phyloP scores from a whole-genome alignment of 1,284 basidiomycete species.

The Anthracocystis setariae region DNA sequence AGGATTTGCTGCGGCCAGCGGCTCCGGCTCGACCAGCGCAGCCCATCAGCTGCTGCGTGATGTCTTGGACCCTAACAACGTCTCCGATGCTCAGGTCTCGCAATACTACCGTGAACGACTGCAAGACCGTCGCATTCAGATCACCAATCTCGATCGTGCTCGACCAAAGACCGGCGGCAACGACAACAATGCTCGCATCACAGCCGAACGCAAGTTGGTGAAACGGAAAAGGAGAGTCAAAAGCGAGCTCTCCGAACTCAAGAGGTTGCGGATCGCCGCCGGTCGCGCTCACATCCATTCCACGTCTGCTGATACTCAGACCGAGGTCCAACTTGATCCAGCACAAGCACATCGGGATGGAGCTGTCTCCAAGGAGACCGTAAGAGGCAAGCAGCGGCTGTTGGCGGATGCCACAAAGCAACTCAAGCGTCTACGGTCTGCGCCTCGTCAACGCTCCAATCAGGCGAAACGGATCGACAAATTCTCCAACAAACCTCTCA shows the following conservation, averaged over 20 bases:
- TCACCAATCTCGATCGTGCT: slow-evolving; percentile 47
- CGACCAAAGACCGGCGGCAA: slow-evolving; percentile 40
- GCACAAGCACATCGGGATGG: neutral
- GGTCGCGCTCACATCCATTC: slow-evolving; percentile 17
- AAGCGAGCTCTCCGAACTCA: slow-evolving; percentile 40
- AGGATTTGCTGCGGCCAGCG: slow-evolving; percentile 13
- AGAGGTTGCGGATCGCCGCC: slow-evolving; percentile 31
- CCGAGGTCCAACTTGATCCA: neutral
- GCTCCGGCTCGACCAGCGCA: slow-evolving; percentile 20
- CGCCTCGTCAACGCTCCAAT: slow-evolving; percentile 17
- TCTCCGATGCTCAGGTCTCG: slow-evolving; percentile 28
- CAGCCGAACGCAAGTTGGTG: slow-evolving; percentile 32
- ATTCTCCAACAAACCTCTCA: slow-evolving; percentile 21
- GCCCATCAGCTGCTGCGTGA: slow-evolving; percentile 27
- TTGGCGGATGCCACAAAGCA: slow-evolving; percentile 23
- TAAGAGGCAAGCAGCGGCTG: slow-evolving; percentile 31
- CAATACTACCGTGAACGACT: slow-evolving; percentile 40
- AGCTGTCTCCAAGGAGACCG: slow-evolving; percentile 7
- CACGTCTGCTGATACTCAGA: neutral
- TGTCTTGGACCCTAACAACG: slow-evolving; percentile 13
- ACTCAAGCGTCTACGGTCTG: slow-evolving; percentile 25
- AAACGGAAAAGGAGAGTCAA: slow-evolving; percentile 43
- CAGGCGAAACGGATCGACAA: slow-evolving; percentile 34
- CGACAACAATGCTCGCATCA: slow-evolving; percentile 15
- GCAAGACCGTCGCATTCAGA: slow-evolving; percentile 50